Evolutionary conservation across 2,329 filamentous ascomycete genomes (phyloP).

Genomic region (Cladosporium sp.): DNA sequence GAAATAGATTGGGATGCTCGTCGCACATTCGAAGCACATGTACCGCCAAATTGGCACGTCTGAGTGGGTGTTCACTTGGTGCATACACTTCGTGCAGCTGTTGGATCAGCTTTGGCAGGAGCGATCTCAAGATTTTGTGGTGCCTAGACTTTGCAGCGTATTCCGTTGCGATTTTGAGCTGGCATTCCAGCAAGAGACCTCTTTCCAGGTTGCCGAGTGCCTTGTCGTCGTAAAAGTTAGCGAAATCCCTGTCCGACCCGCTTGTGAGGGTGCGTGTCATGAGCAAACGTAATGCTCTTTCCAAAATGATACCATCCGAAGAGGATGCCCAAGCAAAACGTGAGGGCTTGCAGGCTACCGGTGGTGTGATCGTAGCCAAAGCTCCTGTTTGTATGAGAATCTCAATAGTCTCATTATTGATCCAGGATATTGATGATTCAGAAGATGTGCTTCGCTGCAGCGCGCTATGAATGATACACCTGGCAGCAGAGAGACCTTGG

Average conservation of each 20-base stretch:
- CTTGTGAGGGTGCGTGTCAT: constrained; percentile 14
- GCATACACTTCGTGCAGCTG: constrained; percentile 20
- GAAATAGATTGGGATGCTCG: constrained; percentile 19
- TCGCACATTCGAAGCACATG: constrained; percentile 20
- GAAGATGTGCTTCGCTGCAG: constrained; percentile 15
- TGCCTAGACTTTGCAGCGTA: constrained; percentile 21
- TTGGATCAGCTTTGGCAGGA: constrained; percentile 17
- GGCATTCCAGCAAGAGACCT: constrained; percentile 38
- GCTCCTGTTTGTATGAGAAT: constrained; percentile 55
- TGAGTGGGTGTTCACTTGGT: constrained; percentile 20
- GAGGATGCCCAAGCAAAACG: constrained; percentile 18
- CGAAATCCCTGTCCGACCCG: constrained; percentile 14
- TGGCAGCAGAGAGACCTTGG: constrained; percentile 12
- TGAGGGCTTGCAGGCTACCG: constrained; percentile 44
- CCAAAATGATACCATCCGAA: constrained; percentile 16
- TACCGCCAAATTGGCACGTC: constrained; percentile 16
- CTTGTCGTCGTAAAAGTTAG: constrained; percentile 29
- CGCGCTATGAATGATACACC: constrained; percentile 18
- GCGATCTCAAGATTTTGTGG: constrained; percentile 9
- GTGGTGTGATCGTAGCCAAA: constrained; percentile 47
- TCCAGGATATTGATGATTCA: constrained; percentile 22
- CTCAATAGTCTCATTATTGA: constrained; percentile 54
- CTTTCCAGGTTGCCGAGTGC: constrained; percentile 25
- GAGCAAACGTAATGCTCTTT: constrained; percentile 19
- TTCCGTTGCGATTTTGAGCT: constrained; percentile 27